A percentile compares a stretch with the other conserved stretches of the same genome.
Evolutionary conservation across 495 filamentous ascomycete species (phyloP).

Genomic region (Penicillium lividum): DNA sequence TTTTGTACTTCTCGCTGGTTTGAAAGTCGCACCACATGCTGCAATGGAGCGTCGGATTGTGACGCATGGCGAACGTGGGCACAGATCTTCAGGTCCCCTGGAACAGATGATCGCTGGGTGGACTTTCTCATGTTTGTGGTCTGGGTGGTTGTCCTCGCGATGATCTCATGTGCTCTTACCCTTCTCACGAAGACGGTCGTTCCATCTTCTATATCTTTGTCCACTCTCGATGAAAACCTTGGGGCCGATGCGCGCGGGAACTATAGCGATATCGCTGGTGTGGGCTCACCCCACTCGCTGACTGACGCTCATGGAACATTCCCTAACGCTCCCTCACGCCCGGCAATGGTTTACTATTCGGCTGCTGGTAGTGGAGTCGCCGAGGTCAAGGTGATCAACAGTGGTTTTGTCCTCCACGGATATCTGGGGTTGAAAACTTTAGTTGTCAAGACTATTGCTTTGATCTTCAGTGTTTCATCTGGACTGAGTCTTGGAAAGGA

Average conservation of each 20-base stretch:
- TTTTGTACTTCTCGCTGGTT: conserved; percentile 77
- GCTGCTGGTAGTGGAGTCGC: conserved; percentile 96
- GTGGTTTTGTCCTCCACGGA: conserved; percentile 94
- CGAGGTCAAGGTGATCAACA: conserved; percentile 95
- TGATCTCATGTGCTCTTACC: conserved; percentile 74
- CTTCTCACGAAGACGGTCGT: conserved; percentile 88
- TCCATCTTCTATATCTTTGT: conserved; percentile 80
- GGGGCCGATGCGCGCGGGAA: conserved; percentile 45
- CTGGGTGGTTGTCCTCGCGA: conserved; percentile 70
- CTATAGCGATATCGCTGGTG: conserved; percentile 10
- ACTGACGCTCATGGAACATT: conserved; percentile 29
- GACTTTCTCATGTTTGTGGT: conserved; percentile 74
- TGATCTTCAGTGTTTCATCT: conserved; percentile 88
- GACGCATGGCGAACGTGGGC: conserved; percentile 78
- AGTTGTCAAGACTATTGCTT: conserved; percentile 77
- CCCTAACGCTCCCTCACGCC: conserved; percentile 35
- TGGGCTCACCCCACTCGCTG: conserved; percentile 45
- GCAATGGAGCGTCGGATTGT: conserved; percentile 63
- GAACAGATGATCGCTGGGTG: conserved; percentile 60
- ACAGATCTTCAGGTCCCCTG: conserved; percentile 55
- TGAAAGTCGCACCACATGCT: conserved; percentile 74
- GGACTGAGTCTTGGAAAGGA: conserved; percentile 95
- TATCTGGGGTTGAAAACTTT: conserved; percentile 91
- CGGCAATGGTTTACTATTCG: conserved; percentile 91
- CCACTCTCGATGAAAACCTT: conserved; percentile 86